Conservation (phyloP, 2,329 filamentous ascomycete genomes). For the Cercospora sp. region DNA sequence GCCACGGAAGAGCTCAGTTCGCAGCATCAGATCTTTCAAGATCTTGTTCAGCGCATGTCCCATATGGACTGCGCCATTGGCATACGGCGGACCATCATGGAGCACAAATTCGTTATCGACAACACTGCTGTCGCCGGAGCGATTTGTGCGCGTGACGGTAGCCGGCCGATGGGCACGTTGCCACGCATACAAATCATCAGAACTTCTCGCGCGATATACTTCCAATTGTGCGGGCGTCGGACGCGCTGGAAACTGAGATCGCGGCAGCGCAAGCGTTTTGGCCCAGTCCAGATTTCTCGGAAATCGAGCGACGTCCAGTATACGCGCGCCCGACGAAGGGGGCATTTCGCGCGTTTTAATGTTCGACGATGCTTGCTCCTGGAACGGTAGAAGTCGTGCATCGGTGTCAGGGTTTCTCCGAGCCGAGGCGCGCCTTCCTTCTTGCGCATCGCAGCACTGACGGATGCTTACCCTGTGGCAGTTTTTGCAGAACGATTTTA, state of each 20-base stretch:
- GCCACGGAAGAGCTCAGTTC: slow-evolving; percentile 76
- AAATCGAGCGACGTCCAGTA: slow-evolving; percentile 10
- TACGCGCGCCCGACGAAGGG: slow-evolving; percentile 15
- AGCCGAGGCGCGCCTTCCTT: background rate
- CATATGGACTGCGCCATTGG: slow-evolving; percentile 87
- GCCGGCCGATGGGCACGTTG: slow-evolving; percentile 56
- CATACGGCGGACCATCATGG: slow-evolving; percentile 96
- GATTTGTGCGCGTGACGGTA: slow-evolving; percentile 41
- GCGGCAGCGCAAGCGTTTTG: slow-evolving; percentile 50
- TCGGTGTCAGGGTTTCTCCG: background rate
- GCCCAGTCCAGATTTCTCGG: slow-evolving; percentile 29
- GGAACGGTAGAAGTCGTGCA: background rate
- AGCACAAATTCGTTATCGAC: slow-evolving; percentile 68
- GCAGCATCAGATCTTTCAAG: slow-evolving; percentile 87
- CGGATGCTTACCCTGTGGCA: background rate
- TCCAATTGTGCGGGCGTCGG: slow-evolving; percentile 46
- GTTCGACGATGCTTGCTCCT: background rate
- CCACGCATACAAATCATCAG: slow-evolving; percentile 88
- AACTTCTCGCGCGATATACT: slow-evolving; percentile 70
- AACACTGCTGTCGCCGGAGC: slow-evolving; percentile 20
- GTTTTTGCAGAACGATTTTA: background rate
- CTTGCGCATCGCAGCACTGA: background rate
- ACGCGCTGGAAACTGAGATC: slow-evolving; percentile 52
- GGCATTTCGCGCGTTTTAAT: slow-evolving; percentile 11
- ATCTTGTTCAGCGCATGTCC: slow-evolving; percentile 97